phyloP scores from a whole-genome alignment of 495 filamentous ascomycete genomes.

The Paragyromitra xinjiangensis region DNA sequence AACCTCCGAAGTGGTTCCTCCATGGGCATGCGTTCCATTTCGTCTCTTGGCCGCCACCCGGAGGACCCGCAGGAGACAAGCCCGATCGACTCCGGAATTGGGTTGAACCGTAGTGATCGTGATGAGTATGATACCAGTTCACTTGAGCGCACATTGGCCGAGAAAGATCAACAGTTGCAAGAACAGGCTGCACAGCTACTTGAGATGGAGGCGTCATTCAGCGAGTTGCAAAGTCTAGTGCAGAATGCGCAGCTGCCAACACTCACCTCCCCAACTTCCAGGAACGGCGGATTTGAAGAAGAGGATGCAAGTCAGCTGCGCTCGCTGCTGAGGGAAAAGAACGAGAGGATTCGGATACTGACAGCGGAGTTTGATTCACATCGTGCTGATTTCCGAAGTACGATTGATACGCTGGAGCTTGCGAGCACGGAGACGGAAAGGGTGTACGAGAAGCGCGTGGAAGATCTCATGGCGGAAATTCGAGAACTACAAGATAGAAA shows the following conservation, averaged over 20 bases:
- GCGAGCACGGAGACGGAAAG: slow-evolving; percentile 96
- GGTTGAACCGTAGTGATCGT: slow-evolving; percentile 64
- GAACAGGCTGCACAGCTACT: slow-evolving; percentile 82
- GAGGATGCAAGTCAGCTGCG: slow-evolving; percentile 81
- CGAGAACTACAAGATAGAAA: slow-evolving; percentile 80
- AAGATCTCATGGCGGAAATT: slow-evolving; percentile 86
- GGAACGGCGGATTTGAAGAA: slow-evolving; percentile 68
- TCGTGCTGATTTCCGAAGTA: slow-evolving; percentile 93
- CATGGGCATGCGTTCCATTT: slow-evolving; percentile 52
- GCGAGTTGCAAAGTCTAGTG: slow-evolving; percentile 76
- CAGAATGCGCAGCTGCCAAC: slow-evolving; percentile 60
- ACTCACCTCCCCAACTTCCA: slow-evolving; percentile 36
- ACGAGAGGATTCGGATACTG: slow-evolving; percentile 91
- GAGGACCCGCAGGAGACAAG: slow-evolving; percentile 63
- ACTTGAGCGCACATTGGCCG: slow-evolving; percentile 74
- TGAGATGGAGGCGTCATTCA: slow-evolving; percentile 84
- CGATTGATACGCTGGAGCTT: slow-evolving; percentile 94
- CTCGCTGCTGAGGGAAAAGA: slow-evolving; percentile 86
- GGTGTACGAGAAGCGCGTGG: slow-evolving; percentile 93
- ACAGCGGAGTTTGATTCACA: slow-evolving; percentile 95
- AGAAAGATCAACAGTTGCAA: slow-evolving; percentile 83
- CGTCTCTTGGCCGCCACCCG: slow-evolving; percentile 49
- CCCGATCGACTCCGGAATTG: slow-evolving; percentile 63
- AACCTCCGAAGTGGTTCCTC: slow-evolving; percentile 53
- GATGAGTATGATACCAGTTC: slow-evolving; percentile 62